Conservation (phyloP, 2,329 filamentous ascomycete genomes). For the Paramyrothecium sp. region DNA sequence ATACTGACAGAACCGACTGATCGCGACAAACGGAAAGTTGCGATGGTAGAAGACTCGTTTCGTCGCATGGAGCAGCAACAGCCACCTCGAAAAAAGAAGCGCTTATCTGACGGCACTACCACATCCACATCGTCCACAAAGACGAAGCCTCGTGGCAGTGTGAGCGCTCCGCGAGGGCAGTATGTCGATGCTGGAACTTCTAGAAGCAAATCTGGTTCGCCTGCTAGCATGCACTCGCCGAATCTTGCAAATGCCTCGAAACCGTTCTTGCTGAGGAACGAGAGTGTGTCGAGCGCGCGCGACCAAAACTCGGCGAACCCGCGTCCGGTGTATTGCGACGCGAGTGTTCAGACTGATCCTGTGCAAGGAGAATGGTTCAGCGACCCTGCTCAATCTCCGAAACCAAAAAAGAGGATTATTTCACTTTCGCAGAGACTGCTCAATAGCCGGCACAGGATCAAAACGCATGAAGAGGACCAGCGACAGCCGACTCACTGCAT, state of each 20-base stretch:
- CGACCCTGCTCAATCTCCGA: slow-evolving; percentile 29
- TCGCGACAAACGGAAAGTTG: slow-evolving; percentile 65
- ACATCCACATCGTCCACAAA: slow-evolving; percentile 30
- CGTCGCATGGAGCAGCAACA: slow-evolving; percentile 60
- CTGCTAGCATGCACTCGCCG: slow-evolving; percentile 40
- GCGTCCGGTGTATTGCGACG: slow-evolving; percentile 47
- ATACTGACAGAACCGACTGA: slow-evolving; percentile 65
- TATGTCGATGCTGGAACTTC: slow-evolving; percentile 55
- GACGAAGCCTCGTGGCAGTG: slow-evolving; percentile 37
- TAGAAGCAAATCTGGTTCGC: slow-evolving; percentile 53
- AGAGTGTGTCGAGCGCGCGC: slow-evolving; percentile 25
- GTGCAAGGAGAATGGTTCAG: slow-evolving; percentile 54
- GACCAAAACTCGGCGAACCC: slow-evolving; percentile 37
- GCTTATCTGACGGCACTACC: slow-evolving; percentile 52
- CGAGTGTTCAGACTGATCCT: slow-evolving; percentile 52
- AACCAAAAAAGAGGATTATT: slow-evolving; percentile 47
- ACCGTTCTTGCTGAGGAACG: slow-evolving; percentile 21
- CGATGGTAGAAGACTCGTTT: slow-evolving; percentile 64
- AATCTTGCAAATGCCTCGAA: slow-evolving; percentile 25
- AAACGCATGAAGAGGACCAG: slow-evolving; percentile 36
- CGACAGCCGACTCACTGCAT: slow-evolving; percentile 21
- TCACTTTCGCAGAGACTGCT: slow-evolving; percentile 53
- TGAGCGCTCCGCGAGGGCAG: slow-evolving; percentile 30
- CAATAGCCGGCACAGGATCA: slow-evolving; percentile 44
- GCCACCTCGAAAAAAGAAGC: slow-evolving; percentile 60